phyloP scores from a whole-genome alignment of 2,329 filamentous ascomycete species.

The Fusarium sp. region DNA sequence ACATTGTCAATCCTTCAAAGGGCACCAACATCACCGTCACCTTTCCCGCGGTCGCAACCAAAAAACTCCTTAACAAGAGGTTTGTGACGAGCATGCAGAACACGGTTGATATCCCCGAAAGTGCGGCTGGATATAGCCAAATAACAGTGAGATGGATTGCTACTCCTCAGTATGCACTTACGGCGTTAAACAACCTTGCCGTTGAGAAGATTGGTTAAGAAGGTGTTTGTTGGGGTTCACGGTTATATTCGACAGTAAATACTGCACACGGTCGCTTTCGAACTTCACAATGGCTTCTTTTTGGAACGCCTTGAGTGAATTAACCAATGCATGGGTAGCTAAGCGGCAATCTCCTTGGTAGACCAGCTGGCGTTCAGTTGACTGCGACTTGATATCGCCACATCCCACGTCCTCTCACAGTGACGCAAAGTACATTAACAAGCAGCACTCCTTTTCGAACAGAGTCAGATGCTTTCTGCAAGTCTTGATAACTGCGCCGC shows the following conservation, averaged over 20 bases:
- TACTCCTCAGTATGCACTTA: neutral
- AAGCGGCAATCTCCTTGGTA: neutral
- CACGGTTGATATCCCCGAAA: neutral
- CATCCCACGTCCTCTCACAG: neutral
- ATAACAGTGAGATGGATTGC: slow-evolving; percentile 5
- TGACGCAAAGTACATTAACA: neutral
- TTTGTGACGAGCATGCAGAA: neutral
- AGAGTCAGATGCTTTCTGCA: neutral
- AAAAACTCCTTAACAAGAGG: neutral
- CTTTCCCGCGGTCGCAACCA: neutral
- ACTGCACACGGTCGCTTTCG: neutral
- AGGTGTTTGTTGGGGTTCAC: neutral
- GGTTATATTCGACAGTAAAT: neutral
- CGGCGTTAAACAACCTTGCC: neutral
- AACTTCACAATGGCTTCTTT: neutral
- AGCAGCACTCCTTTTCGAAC: neutral
- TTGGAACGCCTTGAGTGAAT: neutral
- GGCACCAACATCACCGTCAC: slow-evolving; percentile 16
- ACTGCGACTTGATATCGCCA: neutral
- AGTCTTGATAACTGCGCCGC: neutral
- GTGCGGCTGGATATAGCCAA: slow-evolving; percentile 13
- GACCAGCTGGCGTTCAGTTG: neutral
- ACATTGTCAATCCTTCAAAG: slow-evolving; percentile 8
- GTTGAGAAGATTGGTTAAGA: neutral
- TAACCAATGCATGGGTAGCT: neutral